Percentiles rank a stretch among this genome's conserved stretches.
These are phyloP conservation scores for Erigeron philadelphicus DNA, from an alignment of 140 eudicot species.

Conservation along the genomic window DNA sequence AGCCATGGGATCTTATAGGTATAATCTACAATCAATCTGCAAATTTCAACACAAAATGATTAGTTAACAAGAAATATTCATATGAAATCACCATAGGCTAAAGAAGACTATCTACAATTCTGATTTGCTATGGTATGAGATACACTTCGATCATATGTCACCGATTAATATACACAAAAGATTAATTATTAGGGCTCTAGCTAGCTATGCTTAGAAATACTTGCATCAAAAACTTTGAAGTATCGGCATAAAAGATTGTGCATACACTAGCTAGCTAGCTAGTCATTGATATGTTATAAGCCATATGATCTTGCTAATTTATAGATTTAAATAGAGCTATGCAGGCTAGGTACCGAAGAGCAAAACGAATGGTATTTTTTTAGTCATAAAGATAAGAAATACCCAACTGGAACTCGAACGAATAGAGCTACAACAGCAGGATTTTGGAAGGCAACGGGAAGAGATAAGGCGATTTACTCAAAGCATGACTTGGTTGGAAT, in stretches of 20 bases:
- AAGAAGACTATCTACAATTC: not conserved
- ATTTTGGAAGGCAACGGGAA: constrained; percentile 95
- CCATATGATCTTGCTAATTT: not conserved
- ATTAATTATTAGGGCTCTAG: no score
- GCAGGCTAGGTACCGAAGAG: constrained; percentile 81
- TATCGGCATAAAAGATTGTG: not conserved
- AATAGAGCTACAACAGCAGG: constrained; percentile 91
- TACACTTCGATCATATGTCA: constrained; percentile 11
- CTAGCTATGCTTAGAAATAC: no score
- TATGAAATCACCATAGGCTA: no score
- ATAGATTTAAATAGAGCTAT: constrained; percentile 48
- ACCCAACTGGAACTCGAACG: constrained; percentile 89
- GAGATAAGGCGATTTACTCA: constrained; percentile 82
- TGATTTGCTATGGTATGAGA: constrained; percentile 4
- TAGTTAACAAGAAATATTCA: no score
- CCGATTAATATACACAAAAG: not conserved
- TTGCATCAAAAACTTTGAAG: no score
- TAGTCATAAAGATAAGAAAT: constrained; percentile 87
- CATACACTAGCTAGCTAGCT: not conserved
- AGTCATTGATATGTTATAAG: not conserved
- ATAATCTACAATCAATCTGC: constrained; percentile 13
- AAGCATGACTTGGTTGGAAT: constrained; percentile 80
- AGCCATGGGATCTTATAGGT: constrained; percentile 98
- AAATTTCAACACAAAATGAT: not conserved
- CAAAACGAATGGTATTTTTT: constrained; percentile 84